Conservation (phyloP, 2,329 filamentous ascomycete species). For the Alternaria gaisen region DNA sequence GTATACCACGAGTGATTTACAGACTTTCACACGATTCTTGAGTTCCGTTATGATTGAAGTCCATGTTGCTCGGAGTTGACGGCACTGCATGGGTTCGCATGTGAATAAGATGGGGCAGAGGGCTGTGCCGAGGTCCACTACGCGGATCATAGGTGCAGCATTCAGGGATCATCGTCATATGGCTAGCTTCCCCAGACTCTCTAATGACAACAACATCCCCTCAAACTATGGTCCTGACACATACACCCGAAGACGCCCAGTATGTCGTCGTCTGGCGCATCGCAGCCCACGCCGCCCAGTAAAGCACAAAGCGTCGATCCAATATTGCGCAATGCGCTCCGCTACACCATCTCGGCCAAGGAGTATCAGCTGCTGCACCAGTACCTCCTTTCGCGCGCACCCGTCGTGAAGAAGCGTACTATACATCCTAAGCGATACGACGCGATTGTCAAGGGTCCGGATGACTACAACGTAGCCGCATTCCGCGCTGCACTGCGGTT, state of each 20-base stretch:
- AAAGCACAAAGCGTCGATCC: constrained; percentile 64
- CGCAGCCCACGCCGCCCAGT: constrained; percentile 38
- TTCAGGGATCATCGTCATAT: constrained; percentile 11
- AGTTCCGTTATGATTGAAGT: background rate
- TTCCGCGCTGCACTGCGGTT: constrained; percentile 58
- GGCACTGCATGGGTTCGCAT: constrained; percentile 3
- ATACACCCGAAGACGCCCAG: constrained; percentile 18
- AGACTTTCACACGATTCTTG: background rate
- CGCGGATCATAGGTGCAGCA: background rate
- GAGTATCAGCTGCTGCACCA: constrained; percentile 88
- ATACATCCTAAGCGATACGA: constrained; percentile 62
- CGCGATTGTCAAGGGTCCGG: constrained; percentile 57
- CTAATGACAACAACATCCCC: constrained; percentile 11
- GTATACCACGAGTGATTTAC: background rate
- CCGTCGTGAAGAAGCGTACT: constrained; percentile 64
- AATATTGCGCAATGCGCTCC: constrained; percentile 82
- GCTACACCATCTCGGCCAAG: constrained; percentile 82
- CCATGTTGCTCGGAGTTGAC: background rate
- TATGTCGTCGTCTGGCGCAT: constrained; percentile 46
- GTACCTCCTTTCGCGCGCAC: constrained; percentile 79
- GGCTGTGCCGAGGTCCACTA: constrained; percentile 17
- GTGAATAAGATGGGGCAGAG: constrained; percentile 9
- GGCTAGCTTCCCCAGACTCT: constrained; percentile 26
- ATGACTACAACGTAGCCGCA: constrained; percentile 59
- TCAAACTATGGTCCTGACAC: constrained; percentile 27